These are phyloP conservation scores for Colletotrichum tabaci DNA, from an alignment of 2,329 filamentous ascomycete genomes.

Conservation along the genomic window DNA sequence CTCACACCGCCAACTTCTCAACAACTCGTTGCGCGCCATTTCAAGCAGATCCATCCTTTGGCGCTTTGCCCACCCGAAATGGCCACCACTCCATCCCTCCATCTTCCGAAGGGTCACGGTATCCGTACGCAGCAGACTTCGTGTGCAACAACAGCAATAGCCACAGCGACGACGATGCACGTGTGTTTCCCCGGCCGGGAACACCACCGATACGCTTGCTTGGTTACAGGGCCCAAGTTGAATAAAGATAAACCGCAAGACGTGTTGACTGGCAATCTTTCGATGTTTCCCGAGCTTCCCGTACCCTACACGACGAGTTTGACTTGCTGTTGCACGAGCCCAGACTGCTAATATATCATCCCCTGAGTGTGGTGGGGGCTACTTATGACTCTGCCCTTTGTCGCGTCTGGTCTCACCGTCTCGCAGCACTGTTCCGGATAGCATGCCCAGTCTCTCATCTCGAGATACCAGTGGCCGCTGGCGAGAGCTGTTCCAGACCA, in stretches of 20 bases:
- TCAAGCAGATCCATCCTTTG: background rate
- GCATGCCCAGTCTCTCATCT: background rate
- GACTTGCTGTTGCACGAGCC: slow-evolving; percentile 17
- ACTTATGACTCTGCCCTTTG: slow-evolving; percentile 3
- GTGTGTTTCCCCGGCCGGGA: background rate
- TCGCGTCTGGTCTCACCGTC: slow-evolving; percentile 8
- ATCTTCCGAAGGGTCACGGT: background rate
- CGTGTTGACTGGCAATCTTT: slow-evolving; percentile 7
- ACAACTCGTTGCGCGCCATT: background rate
- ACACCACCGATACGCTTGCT: background rate
- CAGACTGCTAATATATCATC: slow-evolving; percentile 17
- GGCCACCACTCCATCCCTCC: background rate
- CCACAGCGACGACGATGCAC: background rate
- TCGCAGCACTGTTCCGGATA: background rate
- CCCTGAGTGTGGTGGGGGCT: background rate
- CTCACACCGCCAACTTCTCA: slow-evolving; percentile 5
- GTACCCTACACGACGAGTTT: background rate
- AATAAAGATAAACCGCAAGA: slow-evolving; percentile 26
- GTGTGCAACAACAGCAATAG: background rate
- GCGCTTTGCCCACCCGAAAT: background rate
- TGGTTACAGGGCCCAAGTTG: slow-evolving; percentile 7
- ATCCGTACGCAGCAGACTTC: background rate
- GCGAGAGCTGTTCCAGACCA: background rate
- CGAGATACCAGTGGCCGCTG: background rate
- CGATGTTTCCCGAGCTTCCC: slow-evolving; percentile 31